Evolutionary conservation across 78 protist genomes (phyloP).

Genomic region (Tieghemostelium lacteum): DNA sequence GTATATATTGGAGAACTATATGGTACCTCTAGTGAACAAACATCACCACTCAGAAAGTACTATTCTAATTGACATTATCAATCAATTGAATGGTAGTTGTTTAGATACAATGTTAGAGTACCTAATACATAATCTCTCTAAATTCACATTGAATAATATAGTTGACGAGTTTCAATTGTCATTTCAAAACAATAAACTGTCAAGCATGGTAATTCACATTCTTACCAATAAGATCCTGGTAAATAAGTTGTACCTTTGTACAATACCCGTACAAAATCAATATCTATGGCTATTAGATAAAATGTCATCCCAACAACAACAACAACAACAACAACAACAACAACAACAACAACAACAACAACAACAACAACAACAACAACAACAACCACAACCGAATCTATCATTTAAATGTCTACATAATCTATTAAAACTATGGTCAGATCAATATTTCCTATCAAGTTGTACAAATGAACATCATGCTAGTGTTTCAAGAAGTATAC

Average conservation of each 20-base stretch:
- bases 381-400: background rate
- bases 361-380: background rate
- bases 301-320: background rate
- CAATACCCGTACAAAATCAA: too few relatives aligned
- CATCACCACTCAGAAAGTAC: background rate
- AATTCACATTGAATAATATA: too few relatives aligned
- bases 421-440: slow-evolving; percentile 57
- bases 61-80: background rate
- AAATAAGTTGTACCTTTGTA: background rate
- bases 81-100: slow-evolving; percentile 18
- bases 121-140: too few relatives aligned
- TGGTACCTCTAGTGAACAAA: background rate
- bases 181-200: background rate
- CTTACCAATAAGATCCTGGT: background rate
- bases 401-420: slow-evolving; percentile 4
- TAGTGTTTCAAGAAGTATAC: slow-evolving; percentile 22
- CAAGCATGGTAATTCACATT: background rate
- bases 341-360: background rate
- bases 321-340: background rate
- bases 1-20: slow-evolving; percentile 3
- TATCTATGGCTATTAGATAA: too few relatives aligned
- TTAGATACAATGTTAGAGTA: slow-evolving; percentile 28
- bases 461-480: slow-evolving; percentile 51
- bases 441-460: slow-evolving; percentile 36
- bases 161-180: too few relatives aligned